Conservation (phyloP, 345 rosid species). For the Bruguiera parviflora region DNA sequence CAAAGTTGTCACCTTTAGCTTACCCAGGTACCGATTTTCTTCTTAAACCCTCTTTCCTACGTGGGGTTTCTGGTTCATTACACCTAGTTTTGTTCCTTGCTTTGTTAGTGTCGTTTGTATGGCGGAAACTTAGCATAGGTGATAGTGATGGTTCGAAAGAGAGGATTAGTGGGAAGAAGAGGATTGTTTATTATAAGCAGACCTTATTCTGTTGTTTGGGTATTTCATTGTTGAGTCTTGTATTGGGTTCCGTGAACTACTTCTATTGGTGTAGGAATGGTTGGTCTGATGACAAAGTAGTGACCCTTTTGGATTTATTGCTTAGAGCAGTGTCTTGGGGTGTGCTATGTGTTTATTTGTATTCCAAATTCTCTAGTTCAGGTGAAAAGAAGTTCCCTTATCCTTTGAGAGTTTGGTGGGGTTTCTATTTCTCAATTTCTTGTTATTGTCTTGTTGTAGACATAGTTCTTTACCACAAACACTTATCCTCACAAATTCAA, state of each 20-base stretch:
- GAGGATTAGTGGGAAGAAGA: constrained; percentile 8
- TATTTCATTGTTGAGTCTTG: constrained; percentile 49
- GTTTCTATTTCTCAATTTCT: constrained; percentile 48
- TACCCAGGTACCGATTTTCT: constrained; percentile 27
- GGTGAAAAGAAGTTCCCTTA: constrained; percentile 38
- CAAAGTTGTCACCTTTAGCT: constrained; percentile 9
- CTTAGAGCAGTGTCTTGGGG: constrained; percentile 65
- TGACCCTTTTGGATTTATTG: constrained; percentile 53
- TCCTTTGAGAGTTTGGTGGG: constrained; percentile 70
- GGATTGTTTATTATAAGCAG: constrained; percentile 32
- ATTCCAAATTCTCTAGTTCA: constrained; percentile 25
- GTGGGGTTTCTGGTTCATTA: constrained; percentile 33
- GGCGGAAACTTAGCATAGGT: not conserved
- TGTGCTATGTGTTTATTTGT: constrained; percentile 37
- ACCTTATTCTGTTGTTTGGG: constrained; percentile 49
- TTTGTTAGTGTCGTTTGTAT: constrained; percentile 17
- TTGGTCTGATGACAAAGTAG: constrained; percentile 49
- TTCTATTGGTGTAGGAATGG: constrained; percentile 59
- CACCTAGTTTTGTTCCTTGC: constrained; percentile 26
- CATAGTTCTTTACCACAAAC: constrained; percentile 34
- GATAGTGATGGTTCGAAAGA: constrained; percentile 5
- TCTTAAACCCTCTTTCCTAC: constrained; percentile 26
- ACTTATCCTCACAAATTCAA: constrained; percentile 24
- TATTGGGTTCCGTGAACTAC: constrained; percentile 48
- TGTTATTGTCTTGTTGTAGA: constrained; percentile 59